Base-by-base conservation (phyloP, 768 basidiomycete species). In the Serpula lacrymans region DNA sequence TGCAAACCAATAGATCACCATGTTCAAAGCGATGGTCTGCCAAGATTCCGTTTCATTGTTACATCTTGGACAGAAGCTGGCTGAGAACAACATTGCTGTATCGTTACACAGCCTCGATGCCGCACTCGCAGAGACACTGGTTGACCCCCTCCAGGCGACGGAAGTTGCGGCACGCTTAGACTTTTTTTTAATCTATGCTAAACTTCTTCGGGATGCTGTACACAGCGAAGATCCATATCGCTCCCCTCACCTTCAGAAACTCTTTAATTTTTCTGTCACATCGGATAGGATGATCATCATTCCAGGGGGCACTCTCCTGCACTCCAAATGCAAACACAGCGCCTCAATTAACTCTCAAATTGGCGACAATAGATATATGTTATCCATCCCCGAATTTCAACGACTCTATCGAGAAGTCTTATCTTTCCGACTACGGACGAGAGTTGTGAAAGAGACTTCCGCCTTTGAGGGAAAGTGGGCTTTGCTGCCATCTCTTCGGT, bases 41-140 rank as follows among this genome's bases (percentile, higher is more conserved):
- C 31, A 46, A n/a, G 49, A 62, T 22, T 24, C 45, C 9, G 22
- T 18, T 1, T 39, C 52, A 3, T 60, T 75, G 5, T 39, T 47
- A 3, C 28, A 47, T 12, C 54, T 72, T 3, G 65, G 48, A 1
- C 26, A 48, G 6, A 36, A 23, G 12, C 68, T 72, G n/a, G n/a
- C n/a, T n/a, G n/a, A 34, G 3, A 45, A 53, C 1, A 67, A 66
- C 30, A 6, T 22, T 4, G 42, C 63, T 5, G 63, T 69, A 0
- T 66, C 70, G 6, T 41, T 72, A 0, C 55, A 75, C 3, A 71
- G 71, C 37, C 50, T 74, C 7, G 69, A 75, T 45, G 62, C 67
- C 38, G 54, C 54, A 32, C 74, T 71, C 48, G 36, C 43, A 5
- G 34, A n/a, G n/a, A n/a, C n/a, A n/a, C n/a, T n/a, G n/a, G n/a